Conservation (phyloP, 2,329 filamentous ascomycete genomes). For the Colletotrichum chlorophyti region DNA sequence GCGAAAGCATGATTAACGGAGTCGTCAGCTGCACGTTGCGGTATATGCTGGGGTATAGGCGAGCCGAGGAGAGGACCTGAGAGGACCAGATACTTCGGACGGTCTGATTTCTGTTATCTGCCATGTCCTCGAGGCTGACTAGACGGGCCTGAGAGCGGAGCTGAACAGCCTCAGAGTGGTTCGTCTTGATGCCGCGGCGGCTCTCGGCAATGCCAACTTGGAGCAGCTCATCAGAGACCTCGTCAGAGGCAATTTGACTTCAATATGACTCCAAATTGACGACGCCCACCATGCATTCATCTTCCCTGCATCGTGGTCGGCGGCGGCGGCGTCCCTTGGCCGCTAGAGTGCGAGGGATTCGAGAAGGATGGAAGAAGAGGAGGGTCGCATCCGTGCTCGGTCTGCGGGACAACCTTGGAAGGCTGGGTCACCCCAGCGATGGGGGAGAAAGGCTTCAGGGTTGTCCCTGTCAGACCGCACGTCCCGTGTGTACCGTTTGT, state of each 20-base stretch:
- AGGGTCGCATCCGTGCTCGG: slow-evolving; percentile 28
- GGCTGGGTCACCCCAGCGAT: slow-evolving; percentile 18
- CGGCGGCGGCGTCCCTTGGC: slow-evolving; percentile 9
- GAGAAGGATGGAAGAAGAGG: slow-evolving; percentile 28
- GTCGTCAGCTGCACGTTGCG: slow-evolving; percentile 26
- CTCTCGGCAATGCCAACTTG: neutral
- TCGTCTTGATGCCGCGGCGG: slow-evolving; percentile 38
- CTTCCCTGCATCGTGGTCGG: slow-evolving; percentile 8
- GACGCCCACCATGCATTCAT: slow-evolving; percentile 6
- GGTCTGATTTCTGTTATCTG: slow-evolving; percentile 18
- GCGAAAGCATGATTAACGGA: slow-evolving; percentile 29
- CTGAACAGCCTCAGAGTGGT: slow-evolving; percentile 55
- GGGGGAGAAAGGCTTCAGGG: slow-evolving; percentile 11
- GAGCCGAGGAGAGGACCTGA: no score
- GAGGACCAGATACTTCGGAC: slow-evolving; percentile 10
- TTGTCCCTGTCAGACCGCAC: slow-evolving; percentile 22
- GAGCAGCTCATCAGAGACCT: slow-evolving; percentile 8
- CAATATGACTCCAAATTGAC: slow-evolving; percentile 24
- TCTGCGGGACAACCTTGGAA: slow-evolving; percentile 23
- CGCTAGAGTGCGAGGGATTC: slow-evolving; percentile 20
- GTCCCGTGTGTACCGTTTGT: slow-evolving; percentile 6
- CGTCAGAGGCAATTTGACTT: slow-evolving; percentile 21
- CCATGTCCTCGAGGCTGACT: slow-evolving; percentile 29
- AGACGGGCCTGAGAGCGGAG: slow-evolving; percentile 15
- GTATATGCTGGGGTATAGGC: neutral